A percentile compares a stretch with the other conserved stretches of the same genome.
Conservation (phyloP, 1,284 basidiomycete genomes). For the Ceratobasidium sp. region DNA sequence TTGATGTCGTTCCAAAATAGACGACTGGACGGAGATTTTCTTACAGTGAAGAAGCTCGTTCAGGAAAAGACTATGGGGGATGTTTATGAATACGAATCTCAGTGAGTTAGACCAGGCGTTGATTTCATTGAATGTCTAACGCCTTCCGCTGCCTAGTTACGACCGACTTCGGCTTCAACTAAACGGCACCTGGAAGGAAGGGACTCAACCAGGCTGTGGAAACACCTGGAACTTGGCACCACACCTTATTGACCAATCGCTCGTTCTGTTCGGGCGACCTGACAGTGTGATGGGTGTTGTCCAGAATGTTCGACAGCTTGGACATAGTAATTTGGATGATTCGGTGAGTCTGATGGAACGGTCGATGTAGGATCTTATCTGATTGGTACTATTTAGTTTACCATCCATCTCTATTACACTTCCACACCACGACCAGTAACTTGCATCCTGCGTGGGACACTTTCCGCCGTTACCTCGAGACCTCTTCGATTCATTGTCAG, state of each 20-base stretch:
- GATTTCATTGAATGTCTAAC: neutral
- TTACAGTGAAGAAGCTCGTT: constrained; percentile 32
- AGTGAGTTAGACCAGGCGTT: constrained; percentile 5
- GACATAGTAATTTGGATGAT: constrained; percentile 27
- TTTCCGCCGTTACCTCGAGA: constrained; percentile 28
- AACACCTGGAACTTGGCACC: constrained; percentile 37
- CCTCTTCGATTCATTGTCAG: constrained; percentile 36
- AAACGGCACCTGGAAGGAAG: constrained; percentile 40
- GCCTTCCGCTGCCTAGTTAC: constrained; percentile 11
- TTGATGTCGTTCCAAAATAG: constrained; percentile 39
- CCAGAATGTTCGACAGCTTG: constrained; percentile 37
- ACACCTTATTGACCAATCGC: constrained; percentile 34
- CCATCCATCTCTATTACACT: constrained; percentile 35
- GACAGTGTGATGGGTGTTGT: constrained; percentile 37
- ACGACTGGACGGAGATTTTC: constrained; percentile 36
- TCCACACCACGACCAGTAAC: constrained; percentile 20
- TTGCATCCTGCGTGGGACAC: constrained; percentile 30
- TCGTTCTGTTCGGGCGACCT: constrained; percentile 33
- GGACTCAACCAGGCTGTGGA: constrained; percentile 22
- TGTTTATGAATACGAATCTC: constrained; percentile 29
- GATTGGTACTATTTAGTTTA: constrained; percentile 7
- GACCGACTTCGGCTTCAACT: constrained; percentile 25
- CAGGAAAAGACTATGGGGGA: constrained; percentile 19
- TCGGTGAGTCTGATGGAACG: neutral
- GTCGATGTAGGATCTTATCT: neutral